Evolutionary conservation across 257 asterid genomes (phyloP).

Genomic region (Solanum phureja): DNA sequence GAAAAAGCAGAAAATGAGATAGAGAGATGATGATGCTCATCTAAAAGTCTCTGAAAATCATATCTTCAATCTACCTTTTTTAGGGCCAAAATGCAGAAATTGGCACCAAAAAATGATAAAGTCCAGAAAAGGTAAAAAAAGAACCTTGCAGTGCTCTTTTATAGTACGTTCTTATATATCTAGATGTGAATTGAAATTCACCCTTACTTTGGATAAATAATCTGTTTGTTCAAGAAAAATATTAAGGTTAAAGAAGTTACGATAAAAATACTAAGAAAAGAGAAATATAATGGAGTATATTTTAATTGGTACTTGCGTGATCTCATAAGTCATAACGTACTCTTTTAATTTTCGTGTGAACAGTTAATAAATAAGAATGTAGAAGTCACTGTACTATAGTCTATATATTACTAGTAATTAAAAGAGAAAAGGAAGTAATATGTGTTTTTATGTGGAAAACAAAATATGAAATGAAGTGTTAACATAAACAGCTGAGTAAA

Average conservation of each 20-base stretch:
- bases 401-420: neutral
- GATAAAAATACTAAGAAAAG: too few species aligned
- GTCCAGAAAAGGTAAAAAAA: neutral
- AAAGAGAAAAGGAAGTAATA: neutral
- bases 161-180: neutral
- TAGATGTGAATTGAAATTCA: neutral
- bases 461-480: neutral
- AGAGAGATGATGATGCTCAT: conserved; percentile 10
- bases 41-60: neutral
- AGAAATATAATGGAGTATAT: too few species aligned
- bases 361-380: neutral
- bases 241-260: too few species aligned
- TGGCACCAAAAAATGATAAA: neutral
- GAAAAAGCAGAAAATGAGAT: neutral
- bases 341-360: neutral
- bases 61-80: conserved; percentile 9
- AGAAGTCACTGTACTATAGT: neutral
- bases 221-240: too few species aligned
- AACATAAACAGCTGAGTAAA: neutral
- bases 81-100: neutral
- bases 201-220: too few species aligned
- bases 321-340: neutral
- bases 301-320: neutral
- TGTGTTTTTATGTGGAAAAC: neutral
- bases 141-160: neutral